Evolutionary conservation across 1,284 basidiomycete genomes (phyloP), one percentile per base, ranked within the genome.

Genomic region (Laetiporus sulphureus): DNA sequence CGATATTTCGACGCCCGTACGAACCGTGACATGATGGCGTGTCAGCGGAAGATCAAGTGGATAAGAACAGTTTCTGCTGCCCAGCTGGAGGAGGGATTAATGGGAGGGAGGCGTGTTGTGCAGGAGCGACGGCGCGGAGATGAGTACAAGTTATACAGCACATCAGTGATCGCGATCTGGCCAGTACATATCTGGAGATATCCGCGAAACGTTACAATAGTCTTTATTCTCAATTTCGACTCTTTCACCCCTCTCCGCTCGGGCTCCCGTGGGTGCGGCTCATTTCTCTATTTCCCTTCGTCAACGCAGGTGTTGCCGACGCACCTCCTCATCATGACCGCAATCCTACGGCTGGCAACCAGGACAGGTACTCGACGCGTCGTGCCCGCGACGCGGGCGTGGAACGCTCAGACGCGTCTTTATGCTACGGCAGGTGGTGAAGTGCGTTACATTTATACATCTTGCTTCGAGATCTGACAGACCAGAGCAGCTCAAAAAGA

Each of bases 1-100:
- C 81, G 74, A 65, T 84, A 84, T 60, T 84, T 84, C 41, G 82
- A 83, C 18, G 81, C 64, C 43, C 81, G 70, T 46, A 84, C 79
- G 53, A 84, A 84, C 44, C 79, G 74, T 58, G 81, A 83, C 81
- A 84, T 83, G 33, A 20, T 42, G 12, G 3, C 32, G 20, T 20
- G 38, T 10, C 10, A 27, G n/a, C n/a, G n/a, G n/a, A n/a, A n/a
- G n/a, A n/a, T n/a, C n/a, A n/a, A n/a, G n/a, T n/a, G n/a, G n/a
- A n/a, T n/a, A n/a, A n/a, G n/a, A n/a, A n/a, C n/a, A n/a, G n/a
- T n/a, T n/a, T n/a, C n/a, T n/a, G n/a, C n/a, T n/a, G n/a, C n/a
- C n/a, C n/a, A n/a, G n/a, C n/a, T n/a, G n/a, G n/a, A n/a, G n/a
- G n/a, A n/a, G n/a, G n/a, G n/a, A n/a, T n/a, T n/a, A n/a, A n/a